Evolutionary conservation across 768 basidiomycete species (phyloP), one percentile per base, ranked within the genome.

Genomic region (Mycena maculata): DNA sequence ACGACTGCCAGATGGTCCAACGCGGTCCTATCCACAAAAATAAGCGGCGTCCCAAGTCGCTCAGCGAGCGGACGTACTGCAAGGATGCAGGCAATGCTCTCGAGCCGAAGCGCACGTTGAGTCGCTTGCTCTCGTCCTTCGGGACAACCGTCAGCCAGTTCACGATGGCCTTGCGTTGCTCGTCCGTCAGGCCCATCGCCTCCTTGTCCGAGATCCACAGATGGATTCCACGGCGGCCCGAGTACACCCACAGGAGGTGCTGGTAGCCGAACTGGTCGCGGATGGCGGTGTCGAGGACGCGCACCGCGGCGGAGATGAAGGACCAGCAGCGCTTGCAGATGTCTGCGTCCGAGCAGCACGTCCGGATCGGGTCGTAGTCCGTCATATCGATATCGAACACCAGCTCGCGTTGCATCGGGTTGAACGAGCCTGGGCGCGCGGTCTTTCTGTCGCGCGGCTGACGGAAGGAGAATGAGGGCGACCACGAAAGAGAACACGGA

Each of bases 351-450:
- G 90, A 90, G 81, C 98, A 99, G 79, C 98, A 99, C 1, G 96
- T 98, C 52, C 98, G 90, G 73, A 99, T 88, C 48, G 90, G 84
- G 76, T 99, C 97, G 80, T 99, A 99, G 80, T 99, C 98, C 18
- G 98, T 97, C 98, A 99, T 98, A 80, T 99, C 98, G 76, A 99
- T 98, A 88, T 99, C 98, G 76, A 99, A 98, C 0, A 99, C 97
- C 45, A 99, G 90, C 77, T 99, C 98, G 64, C 98, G 91, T 69
- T 88, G 87, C 36, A 87, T 76, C 0, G 98, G 95, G 47, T 85
- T 83, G 71, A 98, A 90, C n/a, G 90, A 82, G 13, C 88, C 88
- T 12, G 81, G 72, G 8, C 83, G 80, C 18, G 94, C 83, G 0
- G 93, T 91, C 74, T 96, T 96, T 76, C 88, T 92, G 82, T 98